Base-by-base conservation (phyloP, 352 stramenopile genomes). In the Phytophthora pisi region DNA sequence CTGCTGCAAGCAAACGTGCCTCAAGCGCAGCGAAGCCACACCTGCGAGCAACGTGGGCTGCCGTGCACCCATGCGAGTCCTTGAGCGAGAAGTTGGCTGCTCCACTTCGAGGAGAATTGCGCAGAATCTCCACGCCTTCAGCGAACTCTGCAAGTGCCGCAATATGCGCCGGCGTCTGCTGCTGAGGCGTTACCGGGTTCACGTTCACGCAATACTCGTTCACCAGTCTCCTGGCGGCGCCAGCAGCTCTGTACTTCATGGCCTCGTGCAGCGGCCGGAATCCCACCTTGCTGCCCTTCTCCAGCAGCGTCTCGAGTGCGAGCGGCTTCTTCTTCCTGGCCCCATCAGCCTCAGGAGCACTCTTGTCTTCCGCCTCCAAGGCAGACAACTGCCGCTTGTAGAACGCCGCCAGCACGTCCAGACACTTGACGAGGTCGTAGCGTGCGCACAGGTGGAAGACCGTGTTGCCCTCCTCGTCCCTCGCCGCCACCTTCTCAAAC, bases 371-470 rank as follows among this genome's bases (percentile, higher is more conserved):
- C 11, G 38, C 5, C 26, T 78, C 52, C 15, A 57, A 23, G 18
- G 40, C 53, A 31, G 62, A 18, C 1, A 68, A 40, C 10, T 89
- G 77, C 20, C 68, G 74, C 38, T 38, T 23, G 54, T 88, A 81
- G 46, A 93, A 93, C 15, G 62, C 52, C 0, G 77, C 49, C 1
- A 93, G 60, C 4, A 79, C 26, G 10, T 83, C 71, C 18, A 95
- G 55, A 67, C 75, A 82, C 31, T 59, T 38, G 2, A 55, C 43
- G 13, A 92, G 81, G 45, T 95, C 68, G 56, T 85, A 84, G 51
- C 86, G 82, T 23, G 86, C 88, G 45, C 86, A 93, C 15, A 93
- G 66, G 62, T 94, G 86, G 55, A 93, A 90, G n/a, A 91, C 74
- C 30, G 81, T 82, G 65, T 90, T 90, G 59, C 86, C 86, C 52